A percentile compares a stretch with the other conserved stretches of the same genome.
These are phyloP conservation scores for Musa balbisiana DNA, from an alignment of 202 grass and related monocot species.

Conservation along the genomic window DNA sequence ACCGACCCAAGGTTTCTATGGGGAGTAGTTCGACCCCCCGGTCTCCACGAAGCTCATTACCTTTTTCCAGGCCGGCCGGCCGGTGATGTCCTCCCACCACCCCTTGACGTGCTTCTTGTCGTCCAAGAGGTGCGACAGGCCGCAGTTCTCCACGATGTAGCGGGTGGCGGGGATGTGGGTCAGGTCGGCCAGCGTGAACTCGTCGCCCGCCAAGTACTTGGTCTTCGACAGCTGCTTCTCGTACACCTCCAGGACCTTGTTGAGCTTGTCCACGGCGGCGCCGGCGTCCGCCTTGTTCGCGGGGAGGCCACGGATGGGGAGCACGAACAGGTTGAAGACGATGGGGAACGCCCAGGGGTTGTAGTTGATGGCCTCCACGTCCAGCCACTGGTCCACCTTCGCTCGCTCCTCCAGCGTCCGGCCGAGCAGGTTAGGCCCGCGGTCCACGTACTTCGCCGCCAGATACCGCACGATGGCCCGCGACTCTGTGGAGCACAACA, in stretches of 20 bases:
- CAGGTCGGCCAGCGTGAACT: constrained; percentile 25
- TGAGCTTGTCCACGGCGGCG: constrained; percentile 3
- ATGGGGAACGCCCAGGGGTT: constrained; percentile 13
- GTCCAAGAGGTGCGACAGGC: not conserved
- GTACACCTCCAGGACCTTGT: constrained; percentile 10
- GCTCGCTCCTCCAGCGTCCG: constrained; percentile 20
- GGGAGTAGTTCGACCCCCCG: not conserved
- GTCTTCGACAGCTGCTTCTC: constrained; percentile 19
- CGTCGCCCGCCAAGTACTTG: constrained; percentile 22
- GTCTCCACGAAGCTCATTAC: constrained; percentile 8
- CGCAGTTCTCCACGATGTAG: constrained; percentile 14
- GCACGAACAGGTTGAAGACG: constrained; percentile 16
- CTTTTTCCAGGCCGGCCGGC: constrained; percentile 17
- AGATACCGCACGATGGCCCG: constrained; percentile 23
- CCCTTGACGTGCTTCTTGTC: constrained; percentile 14
- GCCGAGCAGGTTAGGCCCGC: constrained; percentile 8
- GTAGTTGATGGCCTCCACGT: constrained; percentile 26
- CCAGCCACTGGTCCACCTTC: constrained; percentile 19
- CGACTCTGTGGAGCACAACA: not conserved
- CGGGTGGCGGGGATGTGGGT: constrained; percentile 18
- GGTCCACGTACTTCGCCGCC: not conserved
- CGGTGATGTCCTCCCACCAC: constrained; percentile 27
- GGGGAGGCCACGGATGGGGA: not conserved
- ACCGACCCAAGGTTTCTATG: not conserved
- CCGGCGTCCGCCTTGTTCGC: constrained; percentile 8